A percentile compares a stretch with the other conserved stretches of the same genome.
Evolutionary conservation across 768 basidiomycete genomes (phyloP).

Genomic region (Jaapia argillacea): DNA sequence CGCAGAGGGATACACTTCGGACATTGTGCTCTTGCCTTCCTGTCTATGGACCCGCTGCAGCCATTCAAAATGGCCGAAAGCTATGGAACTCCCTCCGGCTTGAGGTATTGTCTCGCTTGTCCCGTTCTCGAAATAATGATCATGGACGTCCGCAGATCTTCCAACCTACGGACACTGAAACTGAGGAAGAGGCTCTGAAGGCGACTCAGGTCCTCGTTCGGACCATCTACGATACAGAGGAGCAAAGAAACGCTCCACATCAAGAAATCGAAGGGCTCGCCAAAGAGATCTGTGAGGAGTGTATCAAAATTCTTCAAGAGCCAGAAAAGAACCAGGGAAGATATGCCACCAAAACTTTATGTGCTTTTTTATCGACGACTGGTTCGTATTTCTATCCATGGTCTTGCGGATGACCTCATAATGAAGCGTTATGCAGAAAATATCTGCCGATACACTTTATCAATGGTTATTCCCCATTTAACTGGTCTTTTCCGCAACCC

Average conservation of each 20-base stretch:
- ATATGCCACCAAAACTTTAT: constrained; percentile 77
- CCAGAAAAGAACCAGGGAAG: constrained; percentile 92
- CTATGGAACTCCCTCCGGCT: constrained; percentile 90
- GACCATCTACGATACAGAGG: constrained; percentile 50
- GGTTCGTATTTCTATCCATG: constrained; percentile 46
- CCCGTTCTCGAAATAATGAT: neutral
- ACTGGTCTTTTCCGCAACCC: constrained; percentile 65
- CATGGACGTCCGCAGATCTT: constrained; percentile 52
- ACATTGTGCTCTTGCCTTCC: constrained; percentile 73
- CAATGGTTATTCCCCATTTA: constrained; percentile 67
- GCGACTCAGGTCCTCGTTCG: constrained; percentile 64
- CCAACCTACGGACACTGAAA: constrained; percentile 75
- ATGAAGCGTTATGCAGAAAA: neutral
- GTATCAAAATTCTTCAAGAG: constrained; percentile 68
- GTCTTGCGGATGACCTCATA: constrained; percentile 5
- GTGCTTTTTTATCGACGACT: constrained; percentile 67
- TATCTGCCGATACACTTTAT: constrained; percentile 56
- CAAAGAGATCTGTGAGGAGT: constrained; percentile 71
- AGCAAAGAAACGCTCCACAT: constrained; percentile 22
- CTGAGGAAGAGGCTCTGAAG: constrained; percentile 65
- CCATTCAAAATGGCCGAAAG: constrained; percentile 54
- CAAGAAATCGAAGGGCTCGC: constrained; percentile 57
- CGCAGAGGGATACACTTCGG: constrained; percentile 79
- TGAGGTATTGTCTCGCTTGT: constrained; percentile 44
- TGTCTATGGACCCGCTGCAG: constrained; percentile 63